Conservation (phyloP, 1,284 basidiomycete species). For the Ceratobasidium theobromae region DNA sequence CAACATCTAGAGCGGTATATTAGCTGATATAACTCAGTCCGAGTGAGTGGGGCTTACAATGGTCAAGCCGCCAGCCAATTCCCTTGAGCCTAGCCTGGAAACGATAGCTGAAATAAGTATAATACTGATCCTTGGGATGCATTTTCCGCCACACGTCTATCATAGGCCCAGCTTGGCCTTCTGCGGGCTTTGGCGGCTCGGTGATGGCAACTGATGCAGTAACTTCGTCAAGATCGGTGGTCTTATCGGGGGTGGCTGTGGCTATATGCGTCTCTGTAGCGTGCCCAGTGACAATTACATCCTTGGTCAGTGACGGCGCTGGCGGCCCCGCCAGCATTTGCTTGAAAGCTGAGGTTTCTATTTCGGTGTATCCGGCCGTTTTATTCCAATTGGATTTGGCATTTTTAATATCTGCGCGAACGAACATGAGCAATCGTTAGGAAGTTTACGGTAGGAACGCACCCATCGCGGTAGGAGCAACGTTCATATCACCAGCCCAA, state of each 20-base stretch:
- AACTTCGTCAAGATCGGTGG: not conserved
- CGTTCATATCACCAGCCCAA: constrained; percentile 89
- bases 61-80: constrained; percentile 84
- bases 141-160: constrained; percentile 78
- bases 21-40: constrained; percentile 2
- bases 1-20: constrained; percentile 54
- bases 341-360: constrained; percentile 53
- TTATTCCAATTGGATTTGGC: constrained; percentile 76
- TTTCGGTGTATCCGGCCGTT: constrained; percentile 75
- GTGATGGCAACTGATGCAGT: not conserved
- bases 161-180: constrained; percentile 50
- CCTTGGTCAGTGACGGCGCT: not conserved
- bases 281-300: constrained; percentile 28
- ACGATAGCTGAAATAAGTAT: constrained; percentile 84
- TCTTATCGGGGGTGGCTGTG: not conserved
- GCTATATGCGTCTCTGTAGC: constrained; percentile 35
- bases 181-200: not conserved
- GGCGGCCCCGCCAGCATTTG: constrained; percentile 40
- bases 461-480: constrained; percentile 76
- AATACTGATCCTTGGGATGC: constrained; percentile 71
- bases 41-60: constrained; percentile 56
- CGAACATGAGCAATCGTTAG: not conserved
- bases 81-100: constrained; percentile 80
- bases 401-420: constrained; percentile 61
- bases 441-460: constrained; percentile 29